A percentile compares a stretch with the other conserved stretches of the same genome.
phyloP scores from a whole-genome alignment of 73 alveolate genomes.

The Uronychia setigera region DNA sequence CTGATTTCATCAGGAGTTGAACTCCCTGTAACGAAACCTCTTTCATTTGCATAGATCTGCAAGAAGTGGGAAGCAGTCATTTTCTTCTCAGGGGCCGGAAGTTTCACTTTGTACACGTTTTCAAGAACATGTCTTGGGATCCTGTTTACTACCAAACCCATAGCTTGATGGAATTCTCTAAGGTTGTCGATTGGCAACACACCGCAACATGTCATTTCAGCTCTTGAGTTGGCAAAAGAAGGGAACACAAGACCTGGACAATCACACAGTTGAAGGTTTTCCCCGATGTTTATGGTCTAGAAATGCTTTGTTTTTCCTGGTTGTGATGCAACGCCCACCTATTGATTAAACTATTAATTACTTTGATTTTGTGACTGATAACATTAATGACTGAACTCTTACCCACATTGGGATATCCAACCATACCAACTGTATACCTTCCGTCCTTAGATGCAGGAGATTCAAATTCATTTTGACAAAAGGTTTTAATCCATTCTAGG shows the following conservation, averaged over 20 bases:
- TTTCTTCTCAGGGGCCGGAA: constrained; percentile 55
- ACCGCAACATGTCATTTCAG: constrained; percentile 98
- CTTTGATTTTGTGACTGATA: constrained; percentile 85
- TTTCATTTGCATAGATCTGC: constrained; percentile 79
- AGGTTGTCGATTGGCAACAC: constrained; percentile 97
- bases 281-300: constrained; percentile 86
- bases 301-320: constrained; percentile 99
- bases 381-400: constrained; percentile 97
- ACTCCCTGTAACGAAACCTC: constrained; percentile 94
- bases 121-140: constrained; percentile 87
- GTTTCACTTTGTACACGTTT: constrained; percentile 74
- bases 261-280: constrained; percentile 90
- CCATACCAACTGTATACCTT: constrained; percentile 84
- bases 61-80: constrained; percentile 86
- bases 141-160: constrained; percentile 86
- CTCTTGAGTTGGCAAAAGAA: constrained; percentile 93
- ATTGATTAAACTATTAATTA: too few relatives aligned
- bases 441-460: constrained; percentile 21
- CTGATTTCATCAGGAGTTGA: constrained; percentile 97
- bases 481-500: constrained; percentile 38
- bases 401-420: constrained; percentile 99
- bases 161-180: constrained; percentile 89
- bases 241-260: constrained; percentile 99
- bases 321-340: constrained; percentile 96
- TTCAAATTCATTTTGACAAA: constrained; percentile 18